Evolutionary conservation across 768 basidiomycete genomes (phyloP).

Genomic region (Mycena leptocephala): DNA sequence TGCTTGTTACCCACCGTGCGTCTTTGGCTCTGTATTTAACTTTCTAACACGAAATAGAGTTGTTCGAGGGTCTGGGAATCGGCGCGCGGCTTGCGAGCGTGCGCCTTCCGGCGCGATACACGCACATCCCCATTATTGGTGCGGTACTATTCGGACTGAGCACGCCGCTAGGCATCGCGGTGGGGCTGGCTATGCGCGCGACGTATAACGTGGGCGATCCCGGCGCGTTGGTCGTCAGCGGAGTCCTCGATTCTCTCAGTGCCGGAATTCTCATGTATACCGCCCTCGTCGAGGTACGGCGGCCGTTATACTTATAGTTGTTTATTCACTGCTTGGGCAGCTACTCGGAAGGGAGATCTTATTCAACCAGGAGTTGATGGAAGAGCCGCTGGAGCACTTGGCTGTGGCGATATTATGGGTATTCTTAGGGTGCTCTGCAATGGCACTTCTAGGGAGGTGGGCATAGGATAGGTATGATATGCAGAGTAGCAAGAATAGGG

Average conservation of each 20-base stretch:
- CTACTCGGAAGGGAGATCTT: slow-evolving; percentile 95
- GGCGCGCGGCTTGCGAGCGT: slow-evolving; percentile 91
- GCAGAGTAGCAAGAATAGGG: too few relatives aligned
- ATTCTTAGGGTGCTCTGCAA: slow-evolving; percentile 84
- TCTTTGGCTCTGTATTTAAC: too few relatives aligned
- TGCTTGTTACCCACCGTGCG: slow-evolving; percentile 94
- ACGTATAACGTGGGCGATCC: slow-evolving; percentile 87
- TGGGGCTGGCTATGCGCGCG: slow-evolving; percentile 81
- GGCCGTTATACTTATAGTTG: not conserved
- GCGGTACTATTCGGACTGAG: slow-evolving; percentile 82
- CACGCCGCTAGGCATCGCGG: slow-evolving; percentile 92
- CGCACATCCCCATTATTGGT: slow-evolving; percentile 71
- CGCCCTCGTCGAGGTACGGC: slow-evolving; percentile 83
- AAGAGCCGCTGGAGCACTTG: slow-evolving; percentile 73
- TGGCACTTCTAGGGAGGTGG: slow-evolving; percentile 94
- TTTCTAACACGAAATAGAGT: too few relatives aligned
- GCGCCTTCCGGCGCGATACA: slow-evolving; percentile 67
- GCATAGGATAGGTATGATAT: slow-evolving; percentile 45
- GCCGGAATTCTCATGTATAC: slow-evolving; percentile 95
- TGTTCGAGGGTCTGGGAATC: slow-evolving; percentile 94
- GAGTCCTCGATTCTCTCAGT: slow-evolving; percentile 88
- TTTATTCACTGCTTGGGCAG: slow-evolving; percentile 50
- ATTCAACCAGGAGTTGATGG: slow-evolving; percentile 89
- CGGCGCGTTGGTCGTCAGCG: slow-evolving; percentile 86
- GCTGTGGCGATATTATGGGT: slow-evolving; percentile 81